phyloP scores from a whole-genome alignment of 345 rosid species.

The Isatis tinctoria region DNA sequence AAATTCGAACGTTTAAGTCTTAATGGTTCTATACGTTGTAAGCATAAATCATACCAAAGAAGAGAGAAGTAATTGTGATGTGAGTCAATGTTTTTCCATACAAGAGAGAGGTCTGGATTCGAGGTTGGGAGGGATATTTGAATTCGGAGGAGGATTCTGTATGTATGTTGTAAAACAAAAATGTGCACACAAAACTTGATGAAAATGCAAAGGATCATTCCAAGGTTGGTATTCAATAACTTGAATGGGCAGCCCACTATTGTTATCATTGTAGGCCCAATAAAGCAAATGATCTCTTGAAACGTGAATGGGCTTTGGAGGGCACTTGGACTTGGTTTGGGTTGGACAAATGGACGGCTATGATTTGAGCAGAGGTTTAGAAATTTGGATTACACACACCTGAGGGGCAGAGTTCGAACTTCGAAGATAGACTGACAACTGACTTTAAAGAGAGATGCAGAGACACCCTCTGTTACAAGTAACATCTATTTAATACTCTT shows the following conservation, averaged over 20 bases:
- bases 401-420: slow-evolving; percentile 34
- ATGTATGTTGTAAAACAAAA: no score
- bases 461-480: slow-evolving; percentile 36
- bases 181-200: no score
- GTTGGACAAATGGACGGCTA: slow-evolving; percentile 16
- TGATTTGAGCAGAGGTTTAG: slow-evolving; percentile 10
- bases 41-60: no score
- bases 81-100: no score
- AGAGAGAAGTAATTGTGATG: no score
- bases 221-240: no score
- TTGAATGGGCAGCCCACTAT: not conserved
- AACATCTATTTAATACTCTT: slow-evolving; percentile 14
- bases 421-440: slow-evolving; percentile 31
- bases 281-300: not conserved
- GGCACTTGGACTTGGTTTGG: not conserved
- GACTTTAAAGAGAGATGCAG: slow-evolving; percentile 32
- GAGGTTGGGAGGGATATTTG: no score
- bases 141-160: no score
- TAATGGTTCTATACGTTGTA: no score
- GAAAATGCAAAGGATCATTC: no score
- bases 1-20: no score
- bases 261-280: not conserved
- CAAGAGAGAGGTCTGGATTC: no score
- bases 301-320: not conserved
- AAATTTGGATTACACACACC: slow-evolving; percentile 34